Evolutionary conservation across 2,329 filamentous ascomycete genomes (phyloP), one percentile per base, ranked within the genome.

Genomic region (Aspergillus ochraceoroseus): DNA sequence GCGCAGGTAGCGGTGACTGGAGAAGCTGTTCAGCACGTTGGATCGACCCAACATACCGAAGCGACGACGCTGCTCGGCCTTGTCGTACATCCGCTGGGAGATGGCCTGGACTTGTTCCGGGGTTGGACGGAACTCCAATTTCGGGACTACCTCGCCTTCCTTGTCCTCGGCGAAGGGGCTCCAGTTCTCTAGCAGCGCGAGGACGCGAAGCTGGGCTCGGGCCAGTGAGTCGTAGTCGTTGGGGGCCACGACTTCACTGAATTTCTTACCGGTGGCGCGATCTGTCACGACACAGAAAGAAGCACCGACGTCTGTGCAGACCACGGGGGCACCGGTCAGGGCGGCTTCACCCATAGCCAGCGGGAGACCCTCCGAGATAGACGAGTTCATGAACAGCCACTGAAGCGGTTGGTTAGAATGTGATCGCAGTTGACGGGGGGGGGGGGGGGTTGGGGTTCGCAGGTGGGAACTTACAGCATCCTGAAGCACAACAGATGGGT

Each of bases 181-280:
- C 78, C 77, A 82, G 48, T 79, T 72, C 5, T 75, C 78, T 0
- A 80, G 61, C 66, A 82, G 72, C 2, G 71, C 76, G 9, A 82
- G 67, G 43, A 82, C 69, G 37, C 74, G 74, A 45, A 82, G 73
- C 51, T 82, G 79, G 0, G 79, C 79, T 13, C 74, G 68, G 0
- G 78, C 79, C 1, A 82, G 66, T 2, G 74, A 72, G 27, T 71
- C 70, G 5, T 77, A 70, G 55, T 82, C 79, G 49, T 82, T 82
- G 1, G 78, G 79, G 4, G 78, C 74, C 2, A 82, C 77, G 5
- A 82, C 75, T 44, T 76, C 77, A 47, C 75, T 77, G 62, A 76
- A 82, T 7, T 70, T 63, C 3, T 70, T 63, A 42, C 63, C 67
- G 18, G 66, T 65, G 29, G 70, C 58, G 9, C 62, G 61, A 29